Evolutionary conservation across 345 rosid species (phyloP), one percentile per base, ranked within the genome.

Genomic region (Eucalyptus brandiana): DNA sequence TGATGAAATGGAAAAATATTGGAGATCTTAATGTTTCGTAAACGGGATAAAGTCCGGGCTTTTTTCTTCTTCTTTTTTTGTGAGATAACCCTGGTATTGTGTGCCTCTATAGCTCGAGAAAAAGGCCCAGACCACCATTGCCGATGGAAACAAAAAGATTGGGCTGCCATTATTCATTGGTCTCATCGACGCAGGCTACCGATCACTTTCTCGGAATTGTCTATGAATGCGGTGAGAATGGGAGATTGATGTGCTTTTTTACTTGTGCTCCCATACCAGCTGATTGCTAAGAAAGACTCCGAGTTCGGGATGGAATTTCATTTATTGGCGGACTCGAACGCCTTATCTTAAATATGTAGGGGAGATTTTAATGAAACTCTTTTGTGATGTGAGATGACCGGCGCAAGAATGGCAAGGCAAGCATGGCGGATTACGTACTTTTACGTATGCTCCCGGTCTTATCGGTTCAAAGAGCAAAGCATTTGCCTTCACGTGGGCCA

Each of bases 361-460:
- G 72, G 3, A 4, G 34, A 13, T 30, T 62, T 30, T 30, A 62
- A 62, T 30, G 34, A 28, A 30, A 30, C 30, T 30, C 5, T 4
- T 62, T 62, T 26, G 0, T 60, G 32, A 30, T 0, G 2, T 13
- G 4, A 60, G 67, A 28, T 26, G 72, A 30, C 32, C 16, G 5
- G 69, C 69, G 6, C 69, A 30, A 62, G 34, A 62, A 62, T 62
- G 69, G 69, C 34, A 30, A 62, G 69, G 69, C 34, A 24, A 56
- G 62, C 62, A 4, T 23, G n/a, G 8, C 0, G 1, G 34, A 0
- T 62, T 0, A 28, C 34, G 0, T 3, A 12, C 69, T 62, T 28
- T 28, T 30, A 30, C 34, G 34, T 28, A 3, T 30, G 69, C 16
- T 62, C n/a, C 32, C 69, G 0, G 69, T 62, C 34, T 13, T 28